These are phyloP conservation scores for Metschnikowia similis DNA, from an alignment of 805 yeast genomes.

Conservation along the genomic window DNA sequence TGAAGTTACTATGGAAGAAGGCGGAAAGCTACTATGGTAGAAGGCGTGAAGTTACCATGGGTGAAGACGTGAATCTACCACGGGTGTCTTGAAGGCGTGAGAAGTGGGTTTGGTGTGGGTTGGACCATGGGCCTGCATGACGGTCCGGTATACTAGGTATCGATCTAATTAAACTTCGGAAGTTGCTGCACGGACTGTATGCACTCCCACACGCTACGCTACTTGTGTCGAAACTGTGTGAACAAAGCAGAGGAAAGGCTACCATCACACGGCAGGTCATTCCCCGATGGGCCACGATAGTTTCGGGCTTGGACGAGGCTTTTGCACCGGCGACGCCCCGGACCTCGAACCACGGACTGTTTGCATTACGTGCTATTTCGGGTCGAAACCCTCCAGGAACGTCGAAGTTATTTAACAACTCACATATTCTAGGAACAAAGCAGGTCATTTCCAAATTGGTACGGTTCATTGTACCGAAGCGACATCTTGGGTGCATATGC, in stretches of 20 bases:
- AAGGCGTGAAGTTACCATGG: too few species aligned
- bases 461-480: background rate
- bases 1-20: too few species aligned
- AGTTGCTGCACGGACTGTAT: slow-evolving; percentile 1
- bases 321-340: too few species aligned
- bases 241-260: background rate
- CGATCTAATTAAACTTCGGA: background rate
- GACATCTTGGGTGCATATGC: background rate
- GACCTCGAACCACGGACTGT: too few species aligned
- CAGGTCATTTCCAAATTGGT: background rate
- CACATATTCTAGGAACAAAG: background rate
- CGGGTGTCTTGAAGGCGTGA: too few species aligned
- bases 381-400: too few species aligned
- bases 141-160: background rate
- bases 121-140: background rate
- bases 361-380: too few species aligned
- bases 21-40: too few species aligned
- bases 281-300: too few species aligned
- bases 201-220: background rate
- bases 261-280: background rate
- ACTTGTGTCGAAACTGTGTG: too few species aligned
- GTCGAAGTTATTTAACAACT: too few species aligned
- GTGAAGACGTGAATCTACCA: too few species aligned
- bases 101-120: background rate
- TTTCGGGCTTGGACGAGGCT: background rate